Percentiles rank a stretch among this genome's conserved stretches.
phyloP scores from a whole-genome alignment of 2,329 filamentous ascomycete species.

The Coniosporium tulheliwenetii region DNA sequence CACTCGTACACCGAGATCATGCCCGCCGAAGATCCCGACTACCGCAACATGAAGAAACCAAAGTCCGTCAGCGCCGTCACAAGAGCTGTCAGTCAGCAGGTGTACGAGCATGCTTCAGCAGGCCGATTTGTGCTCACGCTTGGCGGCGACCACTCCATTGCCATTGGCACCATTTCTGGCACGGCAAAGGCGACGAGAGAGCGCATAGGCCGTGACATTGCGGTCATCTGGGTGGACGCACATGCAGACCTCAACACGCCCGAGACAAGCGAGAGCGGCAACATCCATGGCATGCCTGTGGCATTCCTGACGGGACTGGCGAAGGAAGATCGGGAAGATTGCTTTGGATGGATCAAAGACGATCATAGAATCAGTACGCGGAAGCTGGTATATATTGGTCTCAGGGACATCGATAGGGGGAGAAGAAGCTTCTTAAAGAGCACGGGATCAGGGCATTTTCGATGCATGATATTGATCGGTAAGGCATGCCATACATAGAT shows the following conservation, averaged over 20 bases:
- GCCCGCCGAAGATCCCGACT: slow-evolving; percentile 55
- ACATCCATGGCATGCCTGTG: slow-evolving; percentile 97
- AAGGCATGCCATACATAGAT: slow-evolving; percentile 13
- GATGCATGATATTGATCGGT: slow-evolving; percentile 96
- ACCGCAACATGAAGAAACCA: slow-evolving; percentile 91
- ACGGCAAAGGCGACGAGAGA: slow-evolving; percentile 77
- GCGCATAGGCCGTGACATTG: slow-evolving; percentile 66
- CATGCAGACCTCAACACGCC: slow-evolving; percentile 97
- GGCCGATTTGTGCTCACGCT: slow-evolving; percentile 85
- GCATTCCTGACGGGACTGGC: slow-evolving; percentile 80
- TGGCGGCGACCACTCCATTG: slow-evolving; percentile 91
- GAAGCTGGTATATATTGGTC: slow-evolving; percentile 93
- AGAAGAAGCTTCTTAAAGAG: slow-evolving; percentile 34
- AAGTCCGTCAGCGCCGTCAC: slow-evolving; percentile 76
- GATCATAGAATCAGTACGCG: slow-evolving; percentile 54
- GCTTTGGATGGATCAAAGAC: slow-evolving; percentile 78
- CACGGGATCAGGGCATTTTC: slow-evolving; percentile 89
- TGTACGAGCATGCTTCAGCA: slow-evolving; percentile 69
- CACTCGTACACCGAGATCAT: slow-evolving; percentile 68
- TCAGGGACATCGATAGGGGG: slow-evolving; percentile 53
- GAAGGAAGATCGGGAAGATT: slow-evolving; percentile 55
- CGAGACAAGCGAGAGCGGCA: slow-evolving; percentile 76
- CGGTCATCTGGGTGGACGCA: slow-evolving; percentile 96
- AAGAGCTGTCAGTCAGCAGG: slow-evolving; percentile 60
- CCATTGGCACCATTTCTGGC: slow-evolving; percentile 83